Evolutionary conservation across 441 rosid genomes (phyloP).

Genomic region (Adansonia gregorii): DNA sequence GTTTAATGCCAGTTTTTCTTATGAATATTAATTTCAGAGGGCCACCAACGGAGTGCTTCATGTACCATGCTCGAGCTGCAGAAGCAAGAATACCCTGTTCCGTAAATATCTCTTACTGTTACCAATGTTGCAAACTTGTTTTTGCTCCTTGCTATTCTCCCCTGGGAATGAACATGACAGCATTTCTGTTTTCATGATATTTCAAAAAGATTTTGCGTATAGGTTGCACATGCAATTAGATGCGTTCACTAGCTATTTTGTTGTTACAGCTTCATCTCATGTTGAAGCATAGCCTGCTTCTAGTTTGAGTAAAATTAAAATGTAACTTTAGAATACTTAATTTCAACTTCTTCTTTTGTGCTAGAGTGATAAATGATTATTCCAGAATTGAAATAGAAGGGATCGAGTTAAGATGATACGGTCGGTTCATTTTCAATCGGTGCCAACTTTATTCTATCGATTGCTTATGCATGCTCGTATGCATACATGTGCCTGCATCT

Average conservation of each 20-base stretch:
- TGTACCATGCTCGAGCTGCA: conserved; percentile 91
- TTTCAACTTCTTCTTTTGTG: not conserved
- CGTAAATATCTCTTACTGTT: conserved; percentile 46
- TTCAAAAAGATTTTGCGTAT: not conserved
- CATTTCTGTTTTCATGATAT: not conserved
- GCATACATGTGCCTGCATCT: not conserved
- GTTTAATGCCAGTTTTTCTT: not conserved
- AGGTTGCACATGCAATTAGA: conserved; percentile 6
- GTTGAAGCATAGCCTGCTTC: not conserved
- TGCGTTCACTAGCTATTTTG: not conserved
- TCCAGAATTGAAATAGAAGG: not conserved
- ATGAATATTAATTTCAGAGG: conserved; percentile 62
- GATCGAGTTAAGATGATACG: not conserved
- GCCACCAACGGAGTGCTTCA: conserved; percentile 94
- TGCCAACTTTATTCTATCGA: not conserved
- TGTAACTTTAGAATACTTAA: not conserved
- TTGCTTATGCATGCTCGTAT: conserved; percentile 2
- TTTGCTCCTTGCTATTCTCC: not conserved
- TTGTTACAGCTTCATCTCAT: conserved; percentile 16
- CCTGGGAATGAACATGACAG: conserved; percentile 5
- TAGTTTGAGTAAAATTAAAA: not conserved
- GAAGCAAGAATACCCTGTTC: conserved; percentile 61
- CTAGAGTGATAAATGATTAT: conserved; percentile 5
- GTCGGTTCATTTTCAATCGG: not conserved
- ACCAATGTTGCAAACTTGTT: conserved; percentile 13